These are phyloP conservation scores for Mrakiaceae sp. DNA, from an alignment of 1,284 basidiomycete species.

Conservation along the genomic window DNA sequence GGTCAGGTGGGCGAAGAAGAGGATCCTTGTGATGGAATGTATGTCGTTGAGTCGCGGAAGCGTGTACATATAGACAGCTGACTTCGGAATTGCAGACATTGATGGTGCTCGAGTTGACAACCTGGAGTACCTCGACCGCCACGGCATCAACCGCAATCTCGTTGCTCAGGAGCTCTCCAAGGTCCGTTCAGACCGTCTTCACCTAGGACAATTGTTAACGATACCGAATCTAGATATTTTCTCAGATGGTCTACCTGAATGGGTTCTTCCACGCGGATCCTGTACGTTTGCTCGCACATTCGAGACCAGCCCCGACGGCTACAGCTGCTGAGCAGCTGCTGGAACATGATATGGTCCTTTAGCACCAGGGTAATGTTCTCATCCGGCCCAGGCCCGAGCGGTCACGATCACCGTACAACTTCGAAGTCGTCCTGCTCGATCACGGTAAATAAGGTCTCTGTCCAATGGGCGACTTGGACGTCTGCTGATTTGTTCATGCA, in stretches of 20 bases:
- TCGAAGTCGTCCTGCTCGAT: slow-evolving; percentile 84
- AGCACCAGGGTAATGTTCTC: slow-evolving; percentile 42
- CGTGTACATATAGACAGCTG: neutral
- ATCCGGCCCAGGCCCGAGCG: slow-evolving; percentile 58
- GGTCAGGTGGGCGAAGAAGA: slow-evolving; percentile 68
- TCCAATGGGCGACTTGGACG: neutral
- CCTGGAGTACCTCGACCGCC: slow-evolving; percentile 65
- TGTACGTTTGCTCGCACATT: slow-evolving; percentile 23
- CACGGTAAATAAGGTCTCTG: slow-evolving; percentile 42
- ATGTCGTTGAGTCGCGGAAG: slow-evolving; percentile 1
- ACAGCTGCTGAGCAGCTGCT: neutral
- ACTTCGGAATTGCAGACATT: slow-evolving; percentile 32
- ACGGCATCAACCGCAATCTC: slow-evolving; percentile 85
- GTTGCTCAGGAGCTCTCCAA: slow-evolving; percentile 79
- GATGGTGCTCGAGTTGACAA: slow-evolving; percentile 85
- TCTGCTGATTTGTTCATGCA: neutral
- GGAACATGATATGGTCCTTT: slow-evolving; percentile 12
- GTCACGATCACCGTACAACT: slow-evolving; percentile 76
- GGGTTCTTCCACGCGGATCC: slow-evolving; percentile 50
- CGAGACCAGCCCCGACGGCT: no score
- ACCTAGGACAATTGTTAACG: neutral
- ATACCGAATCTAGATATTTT: slow-evolving; percentile 50
- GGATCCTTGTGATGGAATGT: slow-evolving; percentile 89
- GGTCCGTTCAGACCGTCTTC: neutral
- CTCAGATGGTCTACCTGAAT: slow-evolving; percentile 91